Evolutionary conservation across 306 rosid genomes (phyloP).

Genomic region (Cicer arietinum): DNA sequence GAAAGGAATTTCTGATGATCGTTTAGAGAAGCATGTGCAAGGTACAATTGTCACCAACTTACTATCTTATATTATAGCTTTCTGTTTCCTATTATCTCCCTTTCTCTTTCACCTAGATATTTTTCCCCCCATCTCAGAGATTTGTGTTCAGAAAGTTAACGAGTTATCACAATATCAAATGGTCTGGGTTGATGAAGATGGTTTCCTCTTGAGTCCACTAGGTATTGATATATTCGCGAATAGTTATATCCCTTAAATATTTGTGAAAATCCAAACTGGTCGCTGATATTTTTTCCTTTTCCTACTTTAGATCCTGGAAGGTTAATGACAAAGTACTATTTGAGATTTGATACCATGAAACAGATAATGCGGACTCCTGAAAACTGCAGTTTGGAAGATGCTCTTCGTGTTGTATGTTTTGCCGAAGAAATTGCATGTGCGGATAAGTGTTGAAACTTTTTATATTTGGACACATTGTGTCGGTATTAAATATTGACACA

Average conservation of each 20-base stretch:
- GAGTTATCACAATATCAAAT: slow-evolving; percentile 79
- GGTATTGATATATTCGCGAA: slow-evolving; percentile 55
- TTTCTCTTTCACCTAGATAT: slow-evolving; percentile 16
- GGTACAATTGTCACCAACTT: slow-evolving; percentile 55
- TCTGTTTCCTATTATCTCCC: slow-evolving; percentile 1
- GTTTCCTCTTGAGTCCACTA: slow-evolving; percentile 90
- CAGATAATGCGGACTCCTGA: slow-evolving; percentile 84
- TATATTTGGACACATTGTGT: slow-evolving; percentile 30
- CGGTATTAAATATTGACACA: slow-evolving; percentile 40
- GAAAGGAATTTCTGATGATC: slow-evolving; percentile 64
- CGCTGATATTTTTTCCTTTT: slow-evolving; percentile 43
- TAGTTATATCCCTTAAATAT: slow-evolving; percentile 28
- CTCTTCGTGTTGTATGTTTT: slow-evolving; percentile 76
- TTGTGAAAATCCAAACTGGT: slow-evolving; percentile 30
- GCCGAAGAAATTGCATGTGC: slow-evolving; percentile 93
- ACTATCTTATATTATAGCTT: slow-evolving; percentile 5
- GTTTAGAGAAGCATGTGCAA: slow-evolving; percentile 77
- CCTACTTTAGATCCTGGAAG: slow-evolving; percentile 81
- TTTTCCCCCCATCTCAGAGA: slow-evolving; percentile 52
- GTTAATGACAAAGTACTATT: slow-evolving; percentile 91
- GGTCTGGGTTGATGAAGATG: slow-evolving; percentile 96
- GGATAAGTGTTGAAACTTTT: slow-evolving; percentile 38
- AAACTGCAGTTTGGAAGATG: slow-evolving; percentile 76
- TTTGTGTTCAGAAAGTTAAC: slow-evolving; percentile 80
- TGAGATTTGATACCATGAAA: slow-evolving; percentile 95